Evolutionary conservation across 257 asterid species (phyloP).

Genomic region (Solanum chilense): DNA sequence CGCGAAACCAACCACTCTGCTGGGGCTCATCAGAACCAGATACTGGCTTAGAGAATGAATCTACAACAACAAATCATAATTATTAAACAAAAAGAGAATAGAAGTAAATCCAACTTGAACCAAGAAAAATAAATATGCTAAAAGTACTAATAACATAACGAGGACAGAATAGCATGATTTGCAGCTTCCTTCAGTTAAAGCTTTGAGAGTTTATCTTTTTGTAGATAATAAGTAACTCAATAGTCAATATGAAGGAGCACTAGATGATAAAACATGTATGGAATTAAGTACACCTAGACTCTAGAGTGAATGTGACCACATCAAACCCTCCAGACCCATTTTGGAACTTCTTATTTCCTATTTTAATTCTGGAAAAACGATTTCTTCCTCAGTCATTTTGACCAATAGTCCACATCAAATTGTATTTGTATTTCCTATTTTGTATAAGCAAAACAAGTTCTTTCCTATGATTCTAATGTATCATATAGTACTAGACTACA

Average conservation of each 20-base stretch:
- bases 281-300: neutral
- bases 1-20: constrained; percentile 78
- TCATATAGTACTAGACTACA: neutral
- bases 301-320: neutral
- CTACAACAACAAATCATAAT: constrained; percentile 25
- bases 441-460: neutral
- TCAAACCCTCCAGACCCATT: neutral
- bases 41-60: constrained; percentile 69
- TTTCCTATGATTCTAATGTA: neutral
- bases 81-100: neutral
- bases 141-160: neutral
- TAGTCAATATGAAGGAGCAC: neutral
- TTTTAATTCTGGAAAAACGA: neutral
- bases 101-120: neutral
- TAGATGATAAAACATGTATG: neutral
- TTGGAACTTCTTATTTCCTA: neutral
- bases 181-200: neutral
- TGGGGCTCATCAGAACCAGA: constrained; percentile 70
- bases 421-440: neutral
- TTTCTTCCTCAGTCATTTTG: neutral
- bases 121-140: neutral
- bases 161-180: neutral
- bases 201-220: neutral
- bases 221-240: neutral
- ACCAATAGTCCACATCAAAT: neutral